A percentile compares a stretch with the other conserved stretches of the same genome.
Evolutionary conservation across 495 filamentous ascomycete genomes (phyloP).

Genomic region (Penicillium herquei): DNA sequence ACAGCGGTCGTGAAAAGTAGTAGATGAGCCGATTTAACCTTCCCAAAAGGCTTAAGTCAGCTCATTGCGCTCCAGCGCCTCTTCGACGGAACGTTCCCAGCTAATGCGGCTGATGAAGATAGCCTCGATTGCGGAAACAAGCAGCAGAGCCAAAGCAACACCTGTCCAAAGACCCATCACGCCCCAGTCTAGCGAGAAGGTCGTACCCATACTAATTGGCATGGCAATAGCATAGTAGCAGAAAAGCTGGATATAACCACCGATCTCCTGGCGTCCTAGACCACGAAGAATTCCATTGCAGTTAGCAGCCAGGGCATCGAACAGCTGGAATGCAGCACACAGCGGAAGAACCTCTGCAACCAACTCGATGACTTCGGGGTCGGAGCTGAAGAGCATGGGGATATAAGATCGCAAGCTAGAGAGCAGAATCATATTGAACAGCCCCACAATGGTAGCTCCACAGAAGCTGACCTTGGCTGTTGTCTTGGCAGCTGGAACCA

Average conservation of each 20-base stretch:
- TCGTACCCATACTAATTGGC: constrained; percentile 75
- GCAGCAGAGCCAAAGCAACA: constrained; percentile 65
- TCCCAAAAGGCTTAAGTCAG: constrained; percentile 33
- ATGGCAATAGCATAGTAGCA: constrained; percentile 84
- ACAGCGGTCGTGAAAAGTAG: no score
- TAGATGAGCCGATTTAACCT: background rate
- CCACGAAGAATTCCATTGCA: constrained; percentile 84
- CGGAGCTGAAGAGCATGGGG: constrained; percentile 75
- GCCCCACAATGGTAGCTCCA: constrained; percentile 63
- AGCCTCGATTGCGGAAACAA: constrained; percentile 66
- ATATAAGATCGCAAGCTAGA: constrained; percentile 62
- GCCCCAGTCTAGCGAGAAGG: constrained; percentile 70
- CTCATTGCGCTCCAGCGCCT: constrained; percentile 67
- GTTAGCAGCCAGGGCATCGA: constrained; percentile 74
- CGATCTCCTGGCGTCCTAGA: constrained; percentile 80
- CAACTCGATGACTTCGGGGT: constrained; percentile 72
- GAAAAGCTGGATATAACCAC: constrained; percentile 81
- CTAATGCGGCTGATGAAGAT: constrained; percentile 63
- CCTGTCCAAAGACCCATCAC: constrained; percentile 79
- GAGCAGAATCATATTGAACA: constrained; percentile 73
- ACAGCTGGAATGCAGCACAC: constrained; percentile 82
- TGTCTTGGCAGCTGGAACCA: constrained; percentile 67
- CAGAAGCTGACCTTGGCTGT: constrained; percentile 68
- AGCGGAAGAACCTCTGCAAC: constrained; percentile 73
- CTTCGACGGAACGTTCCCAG: constrained; percentile 73